Percentiles rank a stretch among this genome's conserved stretches.
These are phyloP conservation scores for Suillus sp. DNA, from an alignment of 768 basidiomycete species.

Conservation along the genomic window DNA sequence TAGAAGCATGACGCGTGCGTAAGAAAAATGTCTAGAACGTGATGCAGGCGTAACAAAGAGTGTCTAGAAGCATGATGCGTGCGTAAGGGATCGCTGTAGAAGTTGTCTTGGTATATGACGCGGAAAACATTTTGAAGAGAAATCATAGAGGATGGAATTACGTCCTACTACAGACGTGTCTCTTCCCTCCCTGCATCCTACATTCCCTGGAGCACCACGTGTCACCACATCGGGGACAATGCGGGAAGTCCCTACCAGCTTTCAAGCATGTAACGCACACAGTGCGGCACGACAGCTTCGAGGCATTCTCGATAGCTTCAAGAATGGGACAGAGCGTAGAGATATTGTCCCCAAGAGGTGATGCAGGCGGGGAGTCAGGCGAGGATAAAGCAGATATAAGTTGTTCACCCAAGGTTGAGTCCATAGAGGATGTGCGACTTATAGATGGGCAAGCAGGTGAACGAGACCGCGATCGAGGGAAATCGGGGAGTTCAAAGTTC, in stretches of 20 bases:
- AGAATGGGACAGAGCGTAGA: conserved; percentile 45
- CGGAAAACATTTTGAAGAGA: background rate
- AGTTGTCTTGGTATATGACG: background rate
- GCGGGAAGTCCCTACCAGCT: conserved; percentile 56
- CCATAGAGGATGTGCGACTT: conserved; percentile 41
- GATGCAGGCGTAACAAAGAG: background rate
- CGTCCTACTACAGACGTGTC: conserved; percentile 46
- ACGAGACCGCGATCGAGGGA: conserved; percentile 26
- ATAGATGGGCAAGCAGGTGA: conserved; percentile 40
- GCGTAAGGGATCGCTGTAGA: background rate
- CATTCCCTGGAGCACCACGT: conserved; percentile 70
- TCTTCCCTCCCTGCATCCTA: conserved; percentile 52
- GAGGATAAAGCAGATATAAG: conserved; percentile 18
- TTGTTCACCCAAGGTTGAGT: conserved; percentile 16
- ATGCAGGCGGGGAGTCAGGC: conserved; percentile 17
- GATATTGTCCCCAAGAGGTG: conserved; percentile 23
- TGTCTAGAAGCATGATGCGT: background rate
- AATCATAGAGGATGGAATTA: background rate
- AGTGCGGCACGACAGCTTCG: conserved; percentile 46
- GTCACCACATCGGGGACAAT: conserved; percentile 58
- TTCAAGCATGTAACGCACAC: conserved; percentile 57
- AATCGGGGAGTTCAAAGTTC: conserved; percentile 32
- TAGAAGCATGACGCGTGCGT: conserved; percentile 1
- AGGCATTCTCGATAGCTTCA: conserved; percentile 51
- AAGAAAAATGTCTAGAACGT: background rate